A percentile compares a stretch with the other conserved stretches of the same genome.
phyloP scores from a whole-genome alignment of 805 yeast species.

The Dipodascus geniculatus region DNA sequence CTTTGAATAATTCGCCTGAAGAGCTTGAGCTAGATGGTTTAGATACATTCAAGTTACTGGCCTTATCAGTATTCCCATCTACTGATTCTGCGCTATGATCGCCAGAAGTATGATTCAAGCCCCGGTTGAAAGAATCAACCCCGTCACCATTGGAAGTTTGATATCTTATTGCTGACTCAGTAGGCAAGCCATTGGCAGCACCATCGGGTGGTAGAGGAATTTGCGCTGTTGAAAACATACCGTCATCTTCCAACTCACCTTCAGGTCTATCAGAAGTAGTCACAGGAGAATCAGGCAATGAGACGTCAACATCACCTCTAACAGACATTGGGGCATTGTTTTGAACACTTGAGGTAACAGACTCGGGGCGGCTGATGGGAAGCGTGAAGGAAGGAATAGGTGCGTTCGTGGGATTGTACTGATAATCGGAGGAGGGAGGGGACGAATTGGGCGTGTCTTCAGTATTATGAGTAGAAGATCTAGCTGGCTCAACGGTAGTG shows the following conservation, averaged over 20 bases:
- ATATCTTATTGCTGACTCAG: background rate
- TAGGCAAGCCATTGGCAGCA: slow-evolving; percentile 2
- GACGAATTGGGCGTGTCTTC: slow-evolving; percentile 21
- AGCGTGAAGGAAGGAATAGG: slow-evolving; percentile 28
- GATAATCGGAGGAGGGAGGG: slow-evolving; percentile 20
- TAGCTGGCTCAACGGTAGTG: slow-evolving; percentile 15
- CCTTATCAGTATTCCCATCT: background rate
- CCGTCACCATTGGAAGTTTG: background rate
- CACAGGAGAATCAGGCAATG: slow-evolving; percentile 32
- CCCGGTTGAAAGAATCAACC: background rate
- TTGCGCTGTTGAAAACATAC: background rate
- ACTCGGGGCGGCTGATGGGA: slow-evolving; percentile 51
- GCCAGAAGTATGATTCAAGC: background rate
- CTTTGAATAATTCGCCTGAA: slow-evolving; percentile 2
- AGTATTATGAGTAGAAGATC: slow-evolving; percentile 15
- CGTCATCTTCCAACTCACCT: slow-evolving; percentile 10
- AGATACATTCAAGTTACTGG: slow-evolving; percentile 2
- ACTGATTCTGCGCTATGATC: background rate
- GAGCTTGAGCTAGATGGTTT: slow-evolving; percentile 5
- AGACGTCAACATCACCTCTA: slow-evolving; percentile 54
- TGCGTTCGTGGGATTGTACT: slow-evolving; percentile 9
- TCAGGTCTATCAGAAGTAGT: slow-evolving; percentile 22
- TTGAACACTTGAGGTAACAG: slow-evolving; percentile 81
- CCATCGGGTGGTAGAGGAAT: slow-evolving; percentile 12
- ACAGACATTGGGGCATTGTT: slow-evolving; percentile 88